Base-by-base conservation (phyloP, 1,284 basidiomycete species). In the Apiotrichum akiyoshidainum region DNA sequence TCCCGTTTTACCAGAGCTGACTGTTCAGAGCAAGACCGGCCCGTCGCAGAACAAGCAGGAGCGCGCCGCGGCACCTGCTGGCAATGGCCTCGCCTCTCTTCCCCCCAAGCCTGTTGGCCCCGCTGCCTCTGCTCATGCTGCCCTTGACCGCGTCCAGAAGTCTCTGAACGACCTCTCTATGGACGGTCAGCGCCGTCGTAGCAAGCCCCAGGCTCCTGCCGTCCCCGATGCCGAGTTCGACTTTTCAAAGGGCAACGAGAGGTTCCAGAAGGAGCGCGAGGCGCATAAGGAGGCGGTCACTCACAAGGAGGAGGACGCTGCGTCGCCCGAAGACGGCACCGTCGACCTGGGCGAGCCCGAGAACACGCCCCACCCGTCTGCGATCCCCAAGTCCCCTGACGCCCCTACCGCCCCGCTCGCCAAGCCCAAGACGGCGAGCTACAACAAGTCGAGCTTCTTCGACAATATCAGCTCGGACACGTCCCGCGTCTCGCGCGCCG, bases 181-280 rank as follows among this genome's bases (percentile, higher is more conserved):
- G 22, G 61, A 69, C 49, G 51, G 55, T 16, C 59, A 57, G 39
- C 26, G 26, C 37, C 62, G 50, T n/a, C 63, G 62, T 21, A 44
- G 33, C 52, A 58, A 61, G 34, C 57, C 67, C 13, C 58, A 57
- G 13, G 61, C 71, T 0, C 68, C 68, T 12, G 66, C 68, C 21
- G 73, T 75, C 0, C 75, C 75, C 4, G 70, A 75, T 54, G 66
- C 73, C 21, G 72, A 73, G 52, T 76, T 76, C 51, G 75, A 76
- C 55, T 76, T 76, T 47, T 57, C 63, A 12, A 70, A 70, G 47
- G 71, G 67, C 11, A 75, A 59, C 44, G 67, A 70, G 47, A 57
- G 58, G 37, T 70, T 76, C 54, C 66, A 75, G 58, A 68, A 70
- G 55, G 69, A 74, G 54, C 59, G 70, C 22, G 63, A 66, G 48